A percentile compares a stretch with the other conserved stretches of the same genome.
Conservation (phyloP, 495 filamentous ascomycete species). For the Aspergillus bertholletiae region DNA sequence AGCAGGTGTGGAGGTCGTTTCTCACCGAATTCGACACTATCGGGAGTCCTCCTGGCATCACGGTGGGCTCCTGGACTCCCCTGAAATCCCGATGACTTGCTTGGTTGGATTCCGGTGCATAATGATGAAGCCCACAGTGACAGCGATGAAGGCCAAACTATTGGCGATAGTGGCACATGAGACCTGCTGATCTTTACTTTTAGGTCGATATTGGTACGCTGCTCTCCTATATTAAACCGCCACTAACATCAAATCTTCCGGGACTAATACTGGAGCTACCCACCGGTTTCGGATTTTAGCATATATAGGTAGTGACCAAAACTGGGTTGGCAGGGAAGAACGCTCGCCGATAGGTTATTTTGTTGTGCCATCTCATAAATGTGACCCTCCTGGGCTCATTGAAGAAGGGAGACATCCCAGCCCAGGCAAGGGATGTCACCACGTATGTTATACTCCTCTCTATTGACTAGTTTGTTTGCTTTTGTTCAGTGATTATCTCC, state of each 20-base stretch:
- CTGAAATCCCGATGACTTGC: neutral
- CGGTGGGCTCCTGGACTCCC: neutral
- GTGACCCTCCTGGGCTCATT: neutral
- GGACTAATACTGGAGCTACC: neutral
- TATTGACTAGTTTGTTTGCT: conserved; percentile 6
- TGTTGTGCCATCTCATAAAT: neutral
- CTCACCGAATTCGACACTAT: neutral
- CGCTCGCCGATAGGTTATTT: neutral
- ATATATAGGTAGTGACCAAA: neutral
- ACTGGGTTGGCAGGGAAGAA: neutral
- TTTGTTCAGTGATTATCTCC: neutral
- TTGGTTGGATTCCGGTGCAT: neutral
- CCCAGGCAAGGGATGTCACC: conserved; percentile 8
- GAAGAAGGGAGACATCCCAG: conserved; percentile 1
- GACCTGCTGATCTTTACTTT: conserved; percentile 14
- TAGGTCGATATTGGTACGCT: neutral
- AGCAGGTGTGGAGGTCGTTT: conserved; percentile 1
- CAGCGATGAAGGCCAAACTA: conserved; percentile 8
- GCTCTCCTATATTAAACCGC: neutral
- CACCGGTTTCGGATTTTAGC: neutral
- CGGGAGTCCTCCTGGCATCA: neutral
- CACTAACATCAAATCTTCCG: neutral
- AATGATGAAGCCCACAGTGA: neutral
- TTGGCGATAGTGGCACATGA: conserved; percentile 15
- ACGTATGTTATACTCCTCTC: conserved; percentile 13